phyloP scores from a whole-genome alignment of 768 basidiomycete genomes.

The Xerocomellus amylosporus region DNA sequence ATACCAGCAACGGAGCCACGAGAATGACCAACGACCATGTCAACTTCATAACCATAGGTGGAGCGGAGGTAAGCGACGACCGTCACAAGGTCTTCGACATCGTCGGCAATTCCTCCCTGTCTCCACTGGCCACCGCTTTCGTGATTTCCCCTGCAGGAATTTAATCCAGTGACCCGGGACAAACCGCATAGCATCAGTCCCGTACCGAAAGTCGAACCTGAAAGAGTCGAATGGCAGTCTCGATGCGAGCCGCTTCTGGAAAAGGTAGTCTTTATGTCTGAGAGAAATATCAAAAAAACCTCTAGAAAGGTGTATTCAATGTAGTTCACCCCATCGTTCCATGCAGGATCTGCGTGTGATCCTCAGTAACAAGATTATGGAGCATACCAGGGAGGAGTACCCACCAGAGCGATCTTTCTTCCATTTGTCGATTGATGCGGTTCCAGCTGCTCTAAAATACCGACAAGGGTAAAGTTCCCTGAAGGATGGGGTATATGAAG shows the following conservation, averaged over 20 bases:
- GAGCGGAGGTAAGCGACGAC: conserved; percentile 62
- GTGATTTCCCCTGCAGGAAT: conserved; percentile 59
- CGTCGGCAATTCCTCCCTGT: conserved; percentile 56
- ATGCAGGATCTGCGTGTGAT: conserved; percentile 62
- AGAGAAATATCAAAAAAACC: neutral
- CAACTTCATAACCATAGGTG: conserved; percentile 63
- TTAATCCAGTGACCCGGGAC: conserved; percentile 3
- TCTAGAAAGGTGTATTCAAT: neutral
- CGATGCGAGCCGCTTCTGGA: conserved; percentile 67
- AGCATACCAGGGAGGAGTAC: conserved; percentile 24
- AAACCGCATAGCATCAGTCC: neutral
- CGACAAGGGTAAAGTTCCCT: conserved; percentile 49
- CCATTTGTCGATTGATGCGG: conserved; percentile 51
- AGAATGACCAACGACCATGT: conserved; percentile 75
- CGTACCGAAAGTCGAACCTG: conserved; percentile 83
- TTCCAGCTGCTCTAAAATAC: conserved; percentile 59
- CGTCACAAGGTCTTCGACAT: conserved; percentile 61
- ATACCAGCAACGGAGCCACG: conserved; percentile 68
- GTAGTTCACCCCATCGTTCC: conserved; percentile 68
- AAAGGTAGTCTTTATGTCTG: conserved; percentile 86
- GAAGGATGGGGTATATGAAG: conserved; percentile 50
- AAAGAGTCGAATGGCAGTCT: conserved; percentile 75
- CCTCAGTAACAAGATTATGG: conserved; percentile 10
- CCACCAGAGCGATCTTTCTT: conserved; percentile 62
- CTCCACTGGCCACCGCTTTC: conserved; percentile 70